phyloP scores from a whole-genome alignment of 306 rosid genomes.

The Vicia sativa region DNA sequence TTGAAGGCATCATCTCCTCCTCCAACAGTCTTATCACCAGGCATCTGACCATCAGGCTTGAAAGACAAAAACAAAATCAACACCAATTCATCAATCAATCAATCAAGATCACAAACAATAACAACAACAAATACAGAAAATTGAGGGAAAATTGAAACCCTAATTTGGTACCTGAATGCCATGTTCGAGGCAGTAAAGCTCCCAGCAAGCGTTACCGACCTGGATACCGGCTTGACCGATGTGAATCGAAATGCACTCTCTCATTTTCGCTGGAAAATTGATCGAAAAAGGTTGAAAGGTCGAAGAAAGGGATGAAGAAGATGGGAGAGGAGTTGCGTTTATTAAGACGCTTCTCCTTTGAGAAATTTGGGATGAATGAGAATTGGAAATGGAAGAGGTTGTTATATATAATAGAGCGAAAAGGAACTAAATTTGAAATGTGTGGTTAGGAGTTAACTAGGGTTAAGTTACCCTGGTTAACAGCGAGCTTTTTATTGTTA shows the following conservation, averaged over 20 bases:
- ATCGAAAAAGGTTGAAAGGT: not conserved
- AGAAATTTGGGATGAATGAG: not conserved
- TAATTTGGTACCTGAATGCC: constrained; percentile 58
- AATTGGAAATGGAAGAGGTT: not conserved
- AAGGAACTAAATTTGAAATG: constrained; percentile 40
- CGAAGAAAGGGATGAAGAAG: not conserved
- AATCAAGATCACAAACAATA: not conserved
- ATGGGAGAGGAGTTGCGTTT: constrained; percentile 50
- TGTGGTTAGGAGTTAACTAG: constrained; percentile 41
- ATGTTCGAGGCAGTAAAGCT: constrained; percentile 82
- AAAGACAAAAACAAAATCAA: not conserved
- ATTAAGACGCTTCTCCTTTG: constrained; percentile 64
- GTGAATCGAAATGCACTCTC: constrained; percentile 88
- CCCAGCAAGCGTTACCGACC: constrained; percentile 89
- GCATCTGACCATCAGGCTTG: constrained; percentile 90
- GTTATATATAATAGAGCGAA: constrained; percentile 33
- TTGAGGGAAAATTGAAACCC: not conserved
- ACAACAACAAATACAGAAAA: no score
- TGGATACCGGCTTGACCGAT: constrained; percentile 91
- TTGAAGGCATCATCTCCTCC: constrained; percentile 92
- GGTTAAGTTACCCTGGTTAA: constrained; percentile 50
- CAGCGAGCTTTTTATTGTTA: not conserved
- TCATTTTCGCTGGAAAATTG: constrained; percentile 51
- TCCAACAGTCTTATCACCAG: constrained; percentile 76
- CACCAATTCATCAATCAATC: not conserved